Conservation (phyloP, 1,284 basidiomycete species). For the Sphagnurus paluster region DNA sequence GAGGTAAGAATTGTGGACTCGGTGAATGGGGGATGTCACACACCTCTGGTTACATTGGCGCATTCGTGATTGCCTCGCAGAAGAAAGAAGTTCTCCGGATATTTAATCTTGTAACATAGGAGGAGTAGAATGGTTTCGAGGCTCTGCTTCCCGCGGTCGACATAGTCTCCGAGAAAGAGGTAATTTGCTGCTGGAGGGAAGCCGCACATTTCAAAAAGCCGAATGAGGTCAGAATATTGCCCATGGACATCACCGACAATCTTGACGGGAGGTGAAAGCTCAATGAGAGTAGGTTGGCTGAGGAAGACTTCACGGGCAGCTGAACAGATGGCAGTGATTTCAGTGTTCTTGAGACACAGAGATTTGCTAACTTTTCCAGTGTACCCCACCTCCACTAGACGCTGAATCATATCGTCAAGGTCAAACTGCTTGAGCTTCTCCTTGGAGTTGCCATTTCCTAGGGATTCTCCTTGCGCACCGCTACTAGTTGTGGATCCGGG, state of each 20-base stretch:
- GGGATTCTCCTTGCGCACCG: constrained; percentile 45
- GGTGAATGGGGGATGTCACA: constrained; percentile 16
- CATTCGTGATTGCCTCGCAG: constrained; percentile 99
- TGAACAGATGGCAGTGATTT: constrained; percentile 94
- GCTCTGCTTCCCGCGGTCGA: constrained; percentile 98
- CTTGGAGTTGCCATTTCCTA: constrained; percentile 50
- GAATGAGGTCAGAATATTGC: constrained; percentile 97
- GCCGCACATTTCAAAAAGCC: constrained; percentile 99
- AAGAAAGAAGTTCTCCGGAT: constrained; percentile 99
- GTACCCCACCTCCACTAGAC: constrained; percentile 96
- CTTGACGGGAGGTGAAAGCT: constrained; percentile 97
- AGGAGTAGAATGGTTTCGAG: constrained; percentile 97
- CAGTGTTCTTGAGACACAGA: constrained; percentile 94
- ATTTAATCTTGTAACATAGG: constrained; percentile 99
- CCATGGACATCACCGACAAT: constrained; percentile 99
- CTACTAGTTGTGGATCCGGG: constrained; percentile 50
- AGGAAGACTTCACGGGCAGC: constrained; percentile 98
- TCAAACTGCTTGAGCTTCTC: constrained; percentile 75
- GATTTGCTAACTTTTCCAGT: constrained; percentile 98
- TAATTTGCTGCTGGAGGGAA: constrained; percentile 98
- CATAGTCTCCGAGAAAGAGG: constrained; percentile 98
- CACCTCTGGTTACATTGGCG: constrained; percentile 97
- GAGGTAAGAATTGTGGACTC: constrained; percentile 22
- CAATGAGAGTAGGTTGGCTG: constrained; percentile 95
- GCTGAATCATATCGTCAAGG: constrained; percentile 98